A percentile compares a stretch with the other conserved stretches of the same genome.
Evolutionary conservation across 345 rosid species (phyloP).

Genomic region (Aquilaria malaccensis): DNA sequence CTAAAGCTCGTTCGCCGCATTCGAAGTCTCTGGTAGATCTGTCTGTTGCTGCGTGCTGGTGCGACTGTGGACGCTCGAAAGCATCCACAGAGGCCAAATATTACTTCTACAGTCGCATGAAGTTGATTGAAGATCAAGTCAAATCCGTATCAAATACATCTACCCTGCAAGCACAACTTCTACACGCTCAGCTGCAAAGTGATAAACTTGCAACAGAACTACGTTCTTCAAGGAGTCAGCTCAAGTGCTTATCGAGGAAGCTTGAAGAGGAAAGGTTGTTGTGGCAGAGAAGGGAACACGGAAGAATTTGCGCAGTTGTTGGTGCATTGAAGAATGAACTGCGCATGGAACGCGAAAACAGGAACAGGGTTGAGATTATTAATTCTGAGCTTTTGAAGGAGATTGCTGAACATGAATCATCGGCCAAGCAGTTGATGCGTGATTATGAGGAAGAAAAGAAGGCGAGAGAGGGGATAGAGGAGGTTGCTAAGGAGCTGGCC

Average conservation of each 20-base stretch:
- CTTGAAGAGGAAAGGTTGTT: constrained; percentile 29
- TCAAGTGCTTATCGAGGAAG: constrained; percentile 30
- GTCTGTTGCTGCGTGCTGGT: constrained; percentile 22
- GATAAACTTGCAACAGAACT: constrained; percentile 33
- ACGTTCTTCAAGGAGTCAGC: constrained; percentile 26
- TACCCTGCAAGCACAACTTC: constrained; percentile 31
- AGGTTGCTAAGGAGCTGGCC: constrained; percentile 21
- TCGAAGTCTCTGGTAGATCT: constrained; percentile 23
- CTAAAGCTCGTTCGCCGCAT: constrained; percentile 11
- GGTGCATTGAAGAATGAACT: constrained; percentile 27
- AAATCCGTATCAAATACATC: constrained; percentile 25
- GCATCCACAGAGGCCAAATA: constrained; percentile 17
- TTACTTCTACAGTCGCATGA: constrained; percentile 20
- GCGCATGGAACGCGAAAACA: constrained; percentile 31
- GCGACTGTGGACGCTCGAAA: constrained; percentile 29
- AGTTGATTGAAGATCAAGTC: constrained; percentile 29
- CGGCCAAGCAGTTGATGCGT: constrained; percentile 14
- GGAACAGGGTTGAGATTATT: constrained; percentile 18
- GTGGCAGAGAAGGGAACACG: constrained; percentile 29
- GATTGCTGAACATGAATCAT: constrained; percentile 32
- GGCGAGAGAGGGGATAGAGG: constrained; percentile 25
- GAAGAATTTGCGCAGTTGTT: constrained; percentile 29
- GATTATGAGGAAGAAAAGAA: constrained; percentile 30
- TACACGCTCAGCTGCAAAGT: constrained; percentile 25
- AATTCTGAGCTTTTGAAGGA: constrained; percentile 36